Conservation (phyloP, 2,329 filamentous ascomycete species). For the Cercospora zeina region DNA sequence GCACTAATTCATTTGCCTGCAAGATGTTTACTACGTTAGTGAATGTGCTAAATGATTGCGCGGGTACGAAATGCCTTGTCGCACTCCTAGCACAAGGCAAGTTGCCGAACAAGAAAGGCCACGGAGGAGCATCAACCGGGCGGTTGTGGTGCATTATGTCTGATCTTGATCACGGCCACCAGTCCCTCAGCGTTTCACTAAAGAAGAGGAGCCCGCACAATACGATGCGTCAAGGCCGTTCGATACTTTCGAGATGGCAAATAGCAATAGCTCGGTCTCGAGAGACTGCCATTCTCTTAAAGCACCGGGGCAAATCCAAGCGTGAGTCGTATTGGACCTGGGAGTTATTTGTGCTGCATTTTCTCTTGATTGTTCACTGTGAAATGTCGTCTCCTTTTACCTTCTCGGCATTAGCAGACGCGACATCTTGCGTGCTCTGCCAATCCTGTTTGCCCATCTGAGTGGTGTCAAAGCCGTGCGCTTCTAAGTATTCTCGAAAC, state of each 20-base stretch:
- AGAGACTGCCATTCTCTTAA: neutral
- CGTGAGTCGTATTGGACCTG: neutral
- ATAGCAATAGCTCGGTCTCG: neutral
- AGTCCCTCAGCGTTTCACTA: too few species aligned
- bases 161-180: neutral
- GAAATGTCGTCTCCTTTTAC: neutral
- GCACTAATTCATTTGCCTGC: too few species aligned
- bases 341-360: too few species aligned
- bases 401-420: slow-evolving; percentile 12
- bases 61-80: too few species aligned
- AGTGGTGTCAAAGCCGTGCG: slow-evolving; percentile 70
- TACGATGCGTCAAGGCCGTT: neutral
- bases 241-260: neutral
- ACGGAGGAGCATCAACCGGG: neutral
- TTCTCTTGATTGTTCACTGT: neutral
- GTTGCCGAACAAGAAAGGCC: neutral
- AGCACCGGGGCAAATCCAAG: neutral
- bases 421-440: slow-evolving; percentile 11
- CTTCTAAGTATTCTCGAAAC: slow-evolving; percentile 72
- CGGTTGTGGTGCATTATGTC: neutral
- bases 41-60: too few species aligned
- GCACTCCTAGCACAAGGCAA: too few species aligned
- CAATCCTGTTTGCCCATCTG: slow-evolving; percentile 34
- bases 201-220: too few species aligned
- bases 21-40: too few species aligned